A percentile compares a stretch with the other conserved stretches of the same genome.
Evolutionary conservation across 768 basidiomycete species (phyloP).

Genomic region (Hysterangium stoloniferum): DNA sequence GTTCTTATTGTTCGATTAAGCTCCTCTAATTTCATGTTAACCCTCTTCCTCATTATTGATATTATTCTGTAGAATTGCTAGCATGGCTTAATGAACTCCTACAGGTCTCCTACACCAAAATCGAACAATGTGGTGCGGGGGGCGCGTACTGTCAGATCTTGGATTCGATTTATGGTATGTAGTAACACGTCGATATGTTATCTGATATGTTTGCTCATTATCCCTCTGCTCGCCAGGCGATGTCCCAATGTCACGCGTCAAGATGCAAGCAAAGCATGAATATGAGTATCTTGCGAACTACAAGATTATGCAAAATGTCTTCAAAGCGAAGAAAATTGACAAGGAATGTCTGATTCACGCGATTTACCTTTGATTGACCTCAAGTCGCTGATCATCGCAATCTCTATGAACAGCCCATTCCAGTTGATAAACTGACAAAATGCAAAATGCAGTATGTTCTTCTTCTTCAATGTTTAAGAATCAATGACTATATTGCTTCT

Average conservation of each 20-base stretch:
- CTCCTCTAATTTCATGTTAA: neutral
- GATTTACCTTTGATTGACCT: constrained; percentile 4
- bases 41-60: neutral
- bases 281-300: constrained; percentile 95
- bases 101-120: constrained; percentile 83
- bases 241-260: constrained; percentile 84
- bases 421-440: constrained; percentile 87
- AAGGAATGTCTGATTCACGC: constrained; percentile 47
- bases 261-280: constrained; percentile 93
- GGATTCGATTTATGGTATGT: constrained; percentile 86
- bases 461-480: constrained; percentile 1
- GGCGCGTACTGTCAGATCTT: constrained; percentile 92
- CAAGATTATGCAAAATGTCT: constrained; percentile 89
- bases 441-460: constrained; percentile 96
- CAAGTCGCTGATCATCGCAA: constrained; percentile 5
- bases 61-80: constrained; percentile 68
- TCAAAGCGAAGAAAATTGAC: constrained; percentile 90
- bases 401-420: constrained; percentile 63
- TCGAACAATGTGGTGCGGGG: constrained; percentile 88
- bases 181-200: neutral
- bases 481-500: constrained; percentile 2
- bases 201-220: neutral
- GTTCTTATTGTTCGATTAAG: neutral
- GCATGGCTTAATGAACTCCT: constrained; percentile 93
- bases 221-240: constrained; percentile 53